Evolutionary conservation across 768 basidiomycete genomes (phyloP), one percentile per base, ranked within the genome.

Genomic region (Pleurotus tuoliensis): DNA sequence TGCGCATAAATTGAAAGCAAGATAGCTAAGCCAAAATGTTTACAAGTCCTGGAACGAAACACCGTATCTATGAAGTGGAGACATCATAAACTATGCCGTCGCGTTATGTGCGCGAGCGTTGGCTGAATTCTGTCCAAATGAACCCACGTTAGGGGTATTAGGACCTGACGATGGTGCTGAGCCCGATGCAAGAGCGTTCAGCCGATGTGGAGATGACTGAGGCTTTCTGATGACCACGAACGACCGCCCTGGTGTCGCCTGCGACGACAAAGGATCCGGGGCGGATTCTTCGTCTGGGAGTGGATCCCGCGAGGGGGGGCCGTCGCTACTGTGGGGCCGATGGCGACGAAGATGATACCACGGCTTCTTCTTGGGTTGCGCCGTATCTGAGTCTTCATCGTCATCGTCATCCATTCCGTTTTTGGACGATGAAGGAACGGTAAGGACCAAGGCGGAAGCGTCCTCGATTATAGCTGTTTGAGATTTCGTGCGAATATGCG

Each of bases 381-480:
- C 60, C 47, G 67, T 67, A 46, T 74, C 71, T 9, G 68, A 73
- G 53, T 76, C 80, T 47, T 73, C 76, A 51, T 74, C 77, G 58
- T 74, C 74, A 22, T 55, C 56, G 15, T 57, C 52, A 12, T 49
- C 57, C 13, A 38, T 15, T 55, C 56, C 63, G 48, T 56, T 56
- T 58, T 60, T 34, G 45, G 59, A 37, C 39, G 56, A 24, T 30
- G 59, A 13, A 48, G 58, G 51, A 51, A 59, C 18, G 55, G 56
- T 44, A 51, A 56, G 55, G 60, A 59, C 64, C 52, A 66, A 62
- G 59, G 69, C 68, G 47, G 71, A 70, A 4, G 77, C 79, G 60
- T 87, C 77, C 57, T 93, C 90, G n/a, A 94, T 83, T 57, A 94
- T 82, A 2, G 92, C 92, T 2, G 86, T 87, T 67, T 94, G 92